A percentile compares a stretch with the other conserved stretches of the same genome.
Evolutionary conservation across 805 yeast genomes (phyloP).

Genomic region (Cyberlindnera nakhonratchasimensis): DNA sequence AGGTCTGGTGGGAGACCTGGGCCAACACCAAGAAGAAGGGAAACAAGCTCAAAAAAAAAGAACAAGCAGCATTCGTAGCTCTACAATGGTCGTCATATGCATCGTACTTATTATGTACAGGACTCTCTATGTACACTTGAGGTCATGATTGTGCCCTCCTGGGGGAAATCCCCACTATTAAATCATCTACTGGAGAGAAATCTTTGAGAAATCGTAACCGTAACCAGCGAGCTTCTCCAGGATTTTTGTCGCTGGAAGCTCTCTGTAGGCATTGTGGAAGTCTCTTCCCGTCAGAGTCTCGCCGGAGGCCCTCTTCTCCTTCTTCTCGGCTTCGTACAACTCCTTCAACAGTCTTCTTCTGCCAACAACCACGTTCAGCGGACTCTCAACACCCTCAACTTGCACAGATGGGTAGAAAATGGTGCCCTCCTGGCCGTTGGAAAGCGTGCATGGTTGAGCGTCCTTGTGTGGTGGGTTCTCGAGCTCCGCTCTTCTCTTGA

Average conservation of each 20-base stretch:
- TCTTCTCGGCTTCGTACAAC: conserved; percentile 49
- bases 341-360: conserved; percentile 56
- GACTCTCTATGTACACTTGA: conserved; percentile 6
- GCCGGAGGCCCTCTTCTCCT: conserved; percentile 40
- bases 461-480: conserved; percentile 39
- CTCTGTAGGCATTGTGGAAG: conserved; percentile 42
- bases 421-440: conserved; percentile 32
- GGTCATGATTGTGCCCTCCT: background rate
- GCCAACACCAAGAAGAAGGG: no score
- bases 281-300: conserved; percentile 42
- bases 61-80: no score
- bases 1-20: no score
- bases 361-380: conserved; percentile 54
- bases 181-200: conserved; percentile 19
- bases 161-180: no score
- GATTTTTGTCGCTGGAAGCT: conserved; percentile 44
- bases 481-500: conserved; percentile 41
- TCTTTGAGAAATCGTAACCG: conserved; percentile 35
- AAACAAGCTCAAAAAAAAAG: no score
- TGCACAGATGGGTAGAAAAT: conserved; percentile 47
- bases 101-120: conserved; percentile 15
- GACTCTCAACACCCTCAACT: conserved; percentile 37
- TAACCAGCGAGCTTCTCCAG: conserved; percentile 41
- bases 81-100: conserved; percentile 8
- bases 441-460: conserved; percentile 32